Evolutionary conservation across 2,329 filamentous ascomycete genomes (phyloP), one percentile per base, ranked within the genome.

Genomic region (Penicillium sp.): DNA sequence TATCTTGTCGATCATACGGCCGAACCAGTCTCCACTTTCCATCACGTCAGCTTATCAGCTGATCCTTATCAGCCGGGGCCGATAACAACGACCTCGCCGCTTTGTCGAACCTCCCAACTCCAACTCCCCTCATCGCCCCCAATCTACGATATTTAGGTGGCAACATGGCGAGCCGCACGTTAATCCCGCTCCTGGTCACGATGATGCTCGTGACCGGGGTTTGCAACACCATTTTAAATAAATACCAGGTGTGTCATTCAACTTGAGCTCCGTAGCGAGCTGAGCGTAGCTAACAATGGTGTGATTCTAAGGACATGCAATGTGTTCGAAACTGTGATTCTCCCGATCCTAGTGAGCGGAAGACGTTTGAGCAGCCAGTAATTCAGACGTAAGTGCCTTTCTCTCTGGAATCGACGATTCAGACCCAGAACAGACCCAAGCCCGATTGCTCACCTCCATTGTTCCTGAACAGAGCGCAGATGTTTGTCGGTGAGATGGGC

Each of bases 181-280:
- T 92, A 54, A 85, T 98, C 59, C 92, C 92, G 37, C 84, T 97
- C 71, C 83, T 98, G 62, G 92, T 98, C 75, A 89, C 83, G 68
- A 96, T 97, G 91, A 98, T 98, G 93, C 83, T 98, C 72, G 79
- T 96, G 72, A 97, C 93, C 25, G 93, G 93, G 62, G 92, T 96
- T 61, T 96, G 92, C 83, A 99, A 99, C 75, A 99, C 95, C 1
- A 85, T 99, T 60, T 83, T 99, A 69, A 97, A 93, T 67, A 99
- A 99, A 74, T 97, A 93, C 71, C 93, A 98, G 81, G 92, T 93
- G 76, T 60, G 80, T 72, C 33, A 23, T 31, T 19, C 16, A 11
- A 21, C 19, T 29, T 19, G 23, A 35, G 31, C 5, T 25, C 19
- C 26, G 6, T 23, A 19, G 19, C 8, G 23, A 25, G 21, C 27